phyloP scores from a whole-genome alignment of 495 filamentous ascomycete species.

The Hyaloscypha finlandica region DNA sequence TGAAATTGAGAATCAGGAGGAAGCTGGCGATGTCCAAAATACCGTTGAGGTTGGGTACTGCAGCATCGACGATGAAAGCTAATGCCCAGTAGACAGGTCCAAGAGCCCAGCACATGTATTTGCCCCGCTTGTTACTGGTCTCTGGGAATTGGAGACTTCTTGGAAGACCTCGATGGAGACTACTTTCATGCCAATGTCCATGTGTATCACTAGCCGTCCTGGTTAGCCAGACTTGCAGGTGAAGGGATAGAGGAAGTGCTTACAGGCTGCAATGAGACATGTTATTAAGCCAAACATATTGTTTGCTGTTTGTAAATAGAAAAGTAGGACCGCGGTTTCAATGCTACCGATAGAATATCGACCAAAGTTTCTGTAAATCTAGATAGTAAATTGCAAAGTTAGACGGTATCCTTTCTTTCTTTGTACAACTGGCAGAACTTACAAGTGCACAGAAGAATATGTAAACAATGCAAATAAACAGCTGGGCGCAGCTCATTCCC shows the following conservation, averaged over 20 bases:
- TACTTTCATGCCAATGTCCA: slow-evolving; percentile 65
- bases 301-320: slow-evolving; percentile 52
- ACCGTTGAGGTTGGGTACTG: slow-evolving; percentile 49
- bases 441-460: slow-evolving; percentile 55
- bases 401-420: neutral
- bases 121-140: slow-evolving; percentile 47
- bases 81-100: slow-evolving; percentile 58
- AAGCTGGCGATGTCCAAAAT: slow-evolving; percentile 46
- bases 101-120: slow-evolving; percentile 49
- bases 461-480: slow-evolving; percentile 54
- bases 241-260: neutral
- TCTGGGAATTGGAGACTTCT: slow-evolving; percentile 52
- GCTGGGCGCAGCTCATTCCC: slow-evolving; percentile 55
- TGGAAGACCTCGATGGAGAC: slow-evolving; percentile 57
- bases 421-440: neutral
- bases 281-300: slow-evolving; percentile 54
- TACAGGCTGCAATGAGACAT: slow-evolving; percentile 39
- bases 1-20: slow-evolving; percentile 46
- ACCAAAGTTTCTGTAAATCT: slow-evolving; percentile 53
- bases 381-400: no score
- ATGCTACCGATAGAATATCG: slow-evolving; percentile 48
- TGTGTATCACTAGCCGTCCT: slow-evolving; percentile 42
- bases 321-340: slow-evolving; percentile 41
- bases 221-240: neutral
- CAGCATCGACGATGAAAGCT: slow-evolving; percentile 50